Evolutionary conservation across 805 yeast genomes (phyloP), one percentile per base, ranked within the genome.

Genomic region (Ogataea angusta): DNA sequence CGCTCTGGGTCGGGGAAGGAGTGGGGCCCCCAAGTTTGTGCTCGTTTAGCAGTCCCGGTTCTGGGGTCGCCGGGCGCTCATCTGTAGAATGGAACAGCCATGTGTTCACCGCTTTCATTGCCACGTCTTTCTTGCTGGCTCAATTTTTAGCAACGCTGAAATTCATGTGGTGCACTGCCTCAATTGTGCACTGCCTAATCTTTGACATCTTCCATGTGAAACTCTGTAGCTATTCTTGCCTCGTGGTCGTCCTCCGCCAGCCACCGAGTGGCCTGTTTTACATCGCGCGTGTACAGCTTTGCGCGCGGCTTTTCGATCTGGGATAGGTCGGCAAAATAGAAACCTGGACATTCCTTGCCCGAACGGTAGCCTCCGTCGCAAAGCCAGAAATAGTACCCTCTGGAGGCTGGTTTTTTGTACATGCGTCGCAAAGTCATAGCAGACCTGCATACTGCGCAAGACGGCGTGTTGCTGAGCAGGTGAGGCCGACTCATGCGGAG

Each of bases 301-400:
- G 28, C 14, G 5, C 15, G 19, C 10, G 36, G 30, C 17, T 15
- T 22, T 7, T 25, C 32, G 7, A 56, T 49, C 18, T 61, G 57
- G 27, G 63, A 56, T 3, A 63, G 53, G 39, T 73, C 67, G 0
- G 80, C 82, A 69, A 72, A 76, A 41, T 70, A 63, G 35, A 73
- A 70, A 1, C 73, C 69, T 2, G 69, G 60, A 45, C 85, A 78
- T 17, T 70, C 73, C 24, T 63, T 62, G 0, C 59, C 61, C 30
- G 67, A 68, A 33, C 53, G 56, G 48, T 73, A 75, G 16, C 63
- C 56, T 5, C 69, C 61, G 40, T 72, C 71, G 51, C 93, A 84
- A 49, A 70, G 67, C 90, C 91, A 84, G 16, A 80, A 72, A 51
- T 84, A 84, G 39, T 69, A 68, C 4, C 85, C 85, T 42, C 78